phyloP scores from a whole-genome alignment of 352 stramenopile genomes.

The Globisporangium emineosum region DNA sequence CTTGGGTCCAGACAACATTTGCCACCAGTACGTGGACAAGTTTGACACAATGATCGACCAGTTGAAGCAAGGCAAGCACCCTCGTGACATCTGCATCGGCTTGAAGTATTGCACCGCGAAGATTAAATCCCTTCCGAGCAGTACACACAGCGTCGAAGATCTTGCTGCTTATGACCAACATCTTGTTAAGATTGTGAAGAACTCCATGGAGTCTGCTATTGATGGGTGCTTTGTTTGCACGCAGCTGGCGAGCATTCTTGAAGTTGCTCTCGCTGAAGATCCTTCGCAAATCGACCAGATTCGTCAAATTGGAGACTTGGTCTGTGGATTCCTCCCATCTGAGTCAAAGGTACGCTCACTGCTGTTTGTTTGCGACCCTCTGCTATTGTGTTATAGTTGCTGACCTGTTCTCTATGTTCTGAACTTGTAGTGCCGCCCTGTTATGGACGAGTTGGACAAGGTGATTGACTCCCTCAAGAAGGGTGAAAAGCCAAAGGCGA shows the following conservation, averaged over 20 bases:
- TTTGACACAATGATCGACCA: constrained; percentile 62
- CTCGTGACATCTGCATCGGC: constrained; percentile 52
- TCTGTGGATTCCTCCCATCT: constrained; percentile 55
- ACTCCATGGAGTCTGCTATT: constrained; percentile 31
- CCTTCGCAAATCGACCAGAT: constrained; percentile 52
- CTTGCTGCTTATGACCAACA: constrained; percentile 24
- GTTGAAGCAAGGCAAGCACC: constrained; percentile 61
- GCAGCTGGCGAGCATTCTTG: constrained; percentile 51
- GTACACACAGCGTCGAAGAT: constrained; percentile 7
- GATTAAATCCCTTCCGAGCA: background rate
- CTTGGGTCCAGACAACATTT: constrained; percentile 54
- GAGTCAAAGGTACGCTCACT: constrained; percentile 51
- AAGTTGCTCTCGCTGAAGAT: constrained; percentile 54
- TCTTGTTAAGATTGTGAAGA: constrained; percentile 32
- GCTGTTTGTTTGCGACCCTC: background rate
- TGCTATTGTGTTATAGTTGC: constrained; percentile 6
- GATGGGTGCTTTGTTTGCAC: constrained; percentile 71
- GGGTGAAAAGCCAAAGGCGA: constrained; percentile 50
- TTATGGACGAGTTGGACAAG: constrained; percentile 54
- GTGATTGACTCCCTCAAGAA: constrained; percentile 66
- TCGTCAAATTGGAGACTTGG: constrained; percentile 53
- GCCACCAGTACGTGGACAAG: constrained; percentile 67
- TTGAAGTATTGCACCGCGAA: constrained; percentile 54
- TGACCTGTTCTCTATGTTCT: constrained; percentile 17
- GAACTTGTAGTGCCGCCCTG: constrained; percentile 48